Evolutionary conservation across 176 grass and related monocot species (phyloP).

Genomic region (Musa itinerans): DNA sequence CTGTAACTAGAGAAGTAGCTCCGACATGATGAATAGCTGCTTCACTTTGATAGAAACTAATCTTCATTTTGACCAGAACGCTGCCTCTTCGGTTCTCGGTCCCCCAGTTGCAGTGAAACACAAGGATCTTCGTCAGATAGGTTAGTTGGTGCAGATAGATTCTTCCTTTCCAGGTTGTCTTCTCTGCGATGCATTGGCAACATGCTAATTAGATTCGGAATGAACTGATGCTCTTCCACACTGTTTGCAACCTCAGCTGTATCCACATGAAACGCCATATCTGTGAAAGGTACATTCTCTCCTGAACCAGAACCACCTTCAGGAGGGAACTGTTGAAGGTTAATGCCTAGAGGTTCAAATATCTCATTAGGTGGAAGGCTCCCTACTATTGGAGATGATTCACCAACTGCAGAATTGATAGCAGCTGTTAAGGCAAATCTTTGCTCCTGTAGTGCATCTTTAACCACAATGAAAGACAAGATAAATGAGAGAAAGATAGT

Average conservation of each 20-base stretch:
- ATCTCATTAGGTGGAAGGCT: constrained; percentile 30
- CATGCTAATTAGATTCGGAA: constrained; percentile 59
- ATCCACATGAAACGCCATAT: constrained; percentile 30
- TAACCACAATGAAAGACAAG: constrained; percentile 6
- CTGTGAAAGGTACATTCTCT: constrained; percentile 17
- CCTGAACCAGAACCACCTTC: constrained; percentile 22
- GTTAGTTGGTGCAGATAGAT: constrained; percentile 44
- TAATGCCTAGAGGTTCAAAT: constrained; percentile 54
- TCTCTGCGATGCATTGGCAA: constrained; percentile 35
- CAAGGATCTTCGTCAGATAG: constrained; percentile 62
- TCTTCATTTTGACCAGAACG: constrained; percentile 13
- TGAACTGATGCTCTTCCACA: constrained; percentile 83
- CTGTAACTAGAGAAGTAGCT: no score
- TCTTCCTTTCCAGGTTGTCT: constrained; percentile 14
- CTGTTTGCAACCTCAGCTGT: constrained; percentile 23
- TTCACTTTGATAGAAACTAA: neutral
- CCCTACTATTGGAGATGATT: constrained; percentile 32
- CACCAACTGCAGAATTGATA: constrained; percentile 39
- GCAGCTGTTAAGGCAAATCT: constrained; percentile 42
- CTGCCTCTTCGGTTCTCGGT: constrained; percentile 54
- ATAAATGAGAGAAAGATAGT: neutral
- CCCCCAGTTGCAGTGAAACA: constrained; percentile 67
- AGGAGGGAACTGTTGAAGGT: constrained; percentile 72
- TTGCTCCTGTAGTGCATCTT: constrained; percentile 84
- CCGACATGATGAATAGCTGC: neutral